A percentile compares a stretch with the other conserved stretches of the same genome.
Conservation (phyloP, 768 basidiomycete species). For the Tricholoma saponaceum region DNA sequence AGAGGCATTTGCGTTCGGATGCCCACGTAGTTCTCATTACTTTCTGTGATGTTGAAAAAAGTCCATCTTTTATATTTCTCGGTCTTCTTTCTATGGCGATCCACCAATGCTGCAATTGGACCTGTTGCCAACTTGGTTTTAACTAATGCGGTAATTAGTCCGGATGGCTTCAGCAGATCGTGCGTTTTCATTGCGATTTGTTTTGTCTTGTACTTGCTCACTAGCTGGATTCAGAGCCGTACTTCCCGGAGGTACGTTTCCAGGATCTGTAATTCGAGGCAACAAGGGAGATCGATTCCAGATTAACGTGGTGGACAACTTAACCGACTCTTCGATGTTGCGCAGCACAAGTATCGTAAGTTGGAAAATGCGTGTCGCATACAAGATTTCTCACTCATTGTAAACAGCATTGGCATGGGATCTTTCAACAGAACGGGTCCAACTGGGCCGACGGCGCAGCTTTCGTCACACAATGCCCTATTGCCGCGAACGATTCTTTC, state of each 20-base stretch:
- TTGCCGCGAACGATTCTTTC: conserved; percentile 24
- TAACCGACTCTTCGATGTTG: conserved; percentile 16
- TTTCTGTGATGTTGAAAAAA: too few species aligned
- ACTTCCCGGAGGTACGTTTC: too few species aligned
- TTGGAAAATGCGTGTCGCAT: conserved; percentile 6
- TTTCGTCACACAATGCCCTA: conserved; percentile 19
- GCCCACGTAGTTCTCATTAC: too few species aligned
- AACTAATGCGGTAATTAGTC: conserved; percentile 38
- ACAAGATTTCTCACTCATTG: not conserved
- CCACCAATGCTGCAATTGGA: conserved; percentile 17
- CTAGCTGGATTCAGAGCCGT: conserved; percentile 17
- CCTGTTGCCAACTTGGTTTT: conserved; percentile 32
- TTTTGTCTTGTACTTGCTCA: not conserved
- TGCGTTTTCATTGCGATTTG: conserved; percentile 20
- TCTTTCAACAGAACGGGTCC: not conserved
- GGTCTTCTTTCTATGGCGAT: not conserved
- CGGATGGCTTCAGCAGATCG: conserved; percentile 46
- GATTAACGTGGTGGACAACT: conserved; percentile 17
- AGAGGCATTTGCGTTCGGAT: too few species aligned
- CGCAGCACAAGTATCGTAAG: too few species aligned
- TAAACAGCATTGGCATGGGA: conserved; percentile 2
- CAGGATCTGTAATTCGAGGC: too few species aligned
- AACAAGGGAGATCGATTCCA: conserved; percentile 15
- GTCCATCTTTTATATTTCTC: not conserved
- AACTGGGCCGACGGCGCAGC: conserved; percentile 9